Conservation (phyloP, 331 rosid species). For the Malus hybrid region DNA sequence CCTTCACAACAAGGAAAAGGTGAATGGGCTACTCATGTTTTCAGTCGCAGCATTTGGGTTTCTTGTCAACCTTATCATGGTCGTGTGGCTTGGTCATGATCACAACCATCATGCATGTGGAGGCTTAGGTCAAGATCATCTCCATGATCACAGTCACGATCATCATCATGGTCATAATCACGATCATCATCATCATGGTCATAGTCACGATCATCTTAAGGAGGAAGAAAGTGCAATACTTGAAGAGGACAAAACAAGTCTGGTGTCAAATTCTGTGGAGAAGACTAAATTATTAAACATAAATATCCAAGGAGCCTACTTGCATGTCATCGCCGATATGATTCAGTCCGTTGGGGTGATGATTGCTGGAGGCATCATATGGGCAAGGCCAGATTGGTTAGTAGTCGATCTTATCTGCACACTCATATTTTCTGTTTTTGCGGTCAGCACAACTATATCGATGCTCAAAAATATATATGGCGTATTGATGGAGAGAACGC, state of each 20-base stretch:
- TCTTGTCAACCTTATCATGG: conserved; percentile 65
- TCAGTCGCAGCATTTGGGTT: conserved; percentile 79
- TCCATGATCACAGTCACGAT: conserved; percentile 24
- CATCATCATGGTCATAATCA: conserved; percentile 19
- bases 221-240: conserved; percentile 25
- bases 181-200: conserved; percentile 14
- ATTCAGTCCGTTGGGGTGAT: conserved; percentile 93
- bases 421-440: conserved; percentile 59
- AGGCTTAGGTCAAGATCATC: conserved; percentile 8
- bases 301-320: conserved; percentile 85
- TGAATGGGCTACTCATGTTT: conserved; percentile 78
- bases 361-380: conserved; percentile 77
- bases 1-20: conserved; percentile 23
- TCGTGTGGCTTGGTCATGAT: conserved; percentile 78
- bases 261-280: conserved; percentile 31
- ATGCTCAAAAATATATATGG: conserved; percentile 55
- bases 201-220: conserved; percentile 25
- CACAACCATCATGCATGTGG: conserved; percentile 38
- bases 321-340: conserved; percentile 84
- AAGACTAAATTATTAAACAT: conserved; percentile 38
- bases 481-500: conserved; percentile 70
- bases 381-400: conserved; percentile 71
- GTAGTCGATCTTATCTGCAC: conserved; percentile 70
- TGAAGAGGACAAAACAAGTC: conserved; percentile 36
- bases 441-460: conserved; percentile 56